Base-by-base conservation (phyloP, 106 monocot species). In the Dendrobium officinale region DNA sequence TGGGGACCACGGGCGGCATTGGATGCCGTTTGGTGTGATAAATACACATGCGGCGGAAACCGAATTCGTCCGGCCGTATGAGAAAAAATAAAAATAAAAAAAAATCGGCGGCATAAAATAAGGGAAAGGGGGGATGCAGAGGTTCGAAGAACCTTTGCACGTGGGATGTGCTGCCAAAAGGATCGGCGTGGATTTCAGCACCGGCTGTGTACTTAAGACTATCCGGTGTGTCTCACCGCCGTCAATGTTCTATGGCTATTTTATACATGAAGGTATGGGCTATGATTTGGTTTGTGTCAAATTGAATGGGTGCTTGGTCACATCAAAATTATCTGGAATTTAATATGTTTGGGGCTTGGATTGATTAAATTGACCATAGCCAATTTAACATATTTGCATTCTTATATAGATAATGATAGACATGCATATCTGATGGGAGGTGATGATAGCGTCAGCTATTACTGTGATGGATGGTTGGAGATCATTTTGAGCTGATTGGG, bases 121-220 rank as follows among this genome's bases (percentile, higher is more conserved):
- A 13, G 33, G 70, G 70, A 15, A 33, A 2, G 15, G 70, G 33
- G 29, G 11, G 42, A 1, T 20, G 20, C 40, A 4, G 43, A n/a
- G 40, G 42, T 43, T 42, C 17, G 43, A 44, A 18, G 74, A 42
- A 74, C 74, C 74, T 44, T 44, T 74, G 74, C 74, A 74, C 74
- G 74, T 74, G 74, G 74, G 74, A 74, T 8, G 74, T 74, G 42
- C 74, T 44, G 74, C 74, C 72, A 72, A 72, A 72, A 72, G 0
- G 17, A 72, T 72, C 19, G 70, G 74, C 42, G 42, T 74, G 74
- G 74, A 20, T 74, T 42, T 74, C 74, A 44, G 74, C 70, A 70
- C 70, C 70, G 70, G 22, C 70, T 70, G 33, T 70, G 37, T 37
- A 5, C 6, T 15, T 5, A 29, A 20, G 15, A 5, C 4, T 0